Percentiles rank a stretch among this genome's conserved stretches.
Conservation (phyloP, 2,329 filamentous ascomycete genomes). For the Sporothrix pallida region DNA sequence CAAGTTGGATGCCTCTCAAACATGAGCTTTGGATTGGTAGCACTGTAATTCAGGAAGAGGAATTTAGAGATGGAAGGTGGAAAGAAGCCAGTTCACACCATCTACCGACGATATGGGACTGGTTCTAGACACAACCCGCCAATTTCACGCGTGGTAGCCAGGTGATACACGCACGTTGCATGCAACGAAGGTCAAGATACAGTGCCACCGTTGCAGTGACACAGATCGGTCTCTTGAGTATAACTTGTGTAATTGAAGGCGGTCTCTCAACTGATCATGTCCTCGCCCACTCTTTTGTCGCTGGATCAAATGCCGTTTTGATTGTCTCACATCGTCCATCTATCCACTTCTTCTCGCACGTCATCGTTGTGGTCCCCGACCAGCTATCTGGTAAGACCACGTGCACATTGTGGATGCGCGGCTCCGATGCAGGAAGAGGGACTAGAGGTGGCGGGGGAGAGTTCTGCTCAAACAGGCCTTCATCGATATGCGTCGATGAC, state of each 20-base stretch:
- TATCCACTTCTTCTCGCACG: neutral
- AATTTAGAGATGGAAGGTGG: neutral
- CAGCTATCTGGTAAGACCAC: constrained; percentile 20
- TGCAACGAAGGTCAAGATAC: neutral
- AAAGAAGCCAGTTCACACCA: too few relatives aligned
- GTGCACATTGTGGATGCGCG: constrained; percentile 15
- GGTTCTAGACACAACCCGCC: too few relatives aligned
- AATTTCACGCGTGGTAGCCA: neutral
- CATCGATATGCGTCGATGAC: neutral
- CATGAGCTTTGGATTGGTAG: too few relatives aligned
- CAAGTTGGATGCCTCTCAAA: too few relatives aligned
- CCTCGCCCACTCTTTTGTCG: neutral
- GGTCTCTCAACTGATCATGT: neutral
- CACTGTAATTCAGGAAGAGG: too few relatives aligned
- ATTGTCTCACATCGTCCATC: neutral
- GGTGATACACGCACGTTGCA: neutral
- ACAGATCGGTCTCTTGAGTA: neutral
- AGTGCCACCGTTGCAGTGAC: neutral
- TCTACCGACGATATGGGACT: too few relatives aligned
- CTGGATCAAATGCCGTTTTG: constrained; percentile 6
- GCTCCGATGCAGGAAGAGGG: neutral
- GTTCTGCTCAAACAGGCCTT: neutral
- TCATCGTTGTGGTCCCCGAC: neutral
- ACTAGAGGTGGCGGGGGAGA: neutral
- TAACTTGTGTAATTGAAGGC: neutral